phyloP scores from a whole-genome alignment of 192 early-diverging fungal species.

The Podila minutissima region DNA sequence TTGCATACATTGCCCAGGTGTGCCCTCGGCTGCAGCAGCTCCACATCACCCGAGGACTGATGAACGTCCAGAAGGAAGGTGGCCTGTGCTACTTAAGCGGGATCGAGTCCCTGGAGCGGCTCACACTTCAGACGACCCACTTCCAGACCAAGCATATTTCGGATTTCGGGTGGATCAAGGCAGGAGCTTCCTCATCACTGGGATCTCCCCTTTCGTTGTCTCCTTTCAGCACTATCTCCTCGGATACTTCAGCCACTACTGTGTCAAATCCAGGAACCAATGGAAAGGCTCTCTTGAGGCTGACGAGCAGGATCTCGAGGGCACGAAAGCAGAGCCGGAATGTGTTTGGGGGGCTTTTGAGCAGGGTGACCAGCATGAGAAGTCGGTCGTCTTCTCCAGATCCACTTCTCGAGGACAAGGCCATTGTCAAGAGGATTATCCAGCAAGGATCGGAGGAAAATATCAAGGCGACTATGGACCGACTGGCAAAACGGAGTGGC shows the following conservation, averaged over 20 bases:
- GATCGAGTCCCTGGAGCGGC: slow-evolving; percentile 3
- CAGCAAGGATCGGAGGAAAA: neutral
- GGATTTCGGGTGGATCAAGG: slow-evolving; percentile 16
- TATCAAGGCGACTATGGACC: neutral
- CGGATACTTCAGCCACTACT: too few relatives aligned
- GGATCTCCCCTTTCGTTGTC: neutral
- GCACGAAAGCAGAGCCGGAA: too few relatives aligned
- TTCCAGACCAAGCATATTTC: slow-evolving; percentile 21
- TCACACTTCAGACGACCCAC: slow-evolving; percentile 11
- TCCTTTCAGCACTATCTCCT: too few relatives aligned
- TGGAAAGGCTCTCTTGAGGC: too few relatives aligned
- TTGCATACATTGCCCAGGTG: slow-evolving; percentile 17
- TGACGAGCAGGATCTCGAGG: too few relatives aligned
- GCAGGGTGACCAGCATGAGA: too few relatives aligned
- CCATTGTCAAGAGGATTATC: too few relatives aligned
- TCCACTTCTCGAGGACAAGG: too few relatives aligned
- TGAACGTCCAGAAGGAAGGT: slow-evolving; percentile 18
- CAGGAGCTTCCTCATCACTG: neutral
- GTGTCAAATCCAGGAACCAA: too few relatives aligned
- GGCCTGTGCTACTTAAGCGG: slow-evolving; percentile 13
- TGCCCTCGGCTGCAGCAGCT: slow-evolving; percentile 11
- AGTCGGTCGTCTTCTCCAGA: too few relatives aligned
- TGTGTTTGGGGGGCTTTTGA: too few relatives aligned
- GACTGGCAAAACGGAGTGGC: neutral
- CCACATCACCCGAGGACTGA: slow-evolving; percentile 10